A percentile compares a stretch with the other conserved stretches of the same genome.
Conservation (phyloP, 2,329 filamentous ascomycete genomes). For the Penicillium occitanis region DNA sequence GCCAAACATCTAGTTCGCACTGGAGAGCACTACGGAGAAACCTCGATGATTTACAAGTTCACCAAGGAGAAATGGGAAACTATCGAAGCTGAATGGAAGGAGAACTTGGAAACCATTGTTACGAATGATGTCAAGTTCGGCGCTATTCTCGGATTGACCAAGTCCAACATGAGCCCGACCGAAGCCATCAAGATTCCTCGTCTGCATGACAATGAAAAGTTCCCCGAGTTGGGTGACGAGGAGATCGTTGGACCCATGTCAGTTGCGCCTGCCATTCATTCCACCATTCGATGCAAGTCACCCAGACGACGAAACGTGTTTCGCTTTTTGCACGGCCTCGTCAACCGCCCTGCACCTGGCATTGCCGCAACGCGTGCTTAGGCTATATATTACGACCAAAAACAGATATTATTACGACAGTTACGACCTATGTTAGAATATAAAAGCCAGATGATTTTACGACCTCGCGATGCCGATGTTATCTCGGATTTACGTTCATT, state of each 20-base stretch:
- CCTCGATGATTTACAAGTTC: constrained; percentile 81
- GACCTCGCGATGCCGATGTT: constrained; percentile 16
- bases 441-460: constrained; percentile 6
- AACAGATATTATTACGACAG: constrained; percentile 15
- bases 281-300: constrained; percentile 41
- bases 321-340: constrained; percentile 46
- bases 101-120: constrained; percentile 65
- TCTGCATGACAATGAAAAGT: constrained; percentile 66
- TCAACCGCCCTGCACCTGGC: constrained; percentile 28
- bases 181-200: constrained; percentile 50
- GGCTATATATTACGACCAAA: not conserved
- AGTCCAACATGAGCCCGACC: constrained; percentile 47
- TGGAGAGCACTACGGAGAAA: constrained; percentile 85
- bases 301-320: constrained; percentile 46
- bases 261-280: constrained; percentile 47
- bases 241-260: constrained; percentile 93
- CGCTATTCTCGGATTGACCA: constrained; percentile 39
- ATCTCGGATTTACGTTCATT: constrained; percentile 19
- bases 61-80: constrained; percentile 88
- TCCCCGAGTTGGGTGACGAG: constrained; percentile 81
- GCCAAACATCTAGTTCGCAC: constrained; percentile 85
- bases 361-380: constrained; percentile 17
- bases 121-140: constrained; percentile 45
- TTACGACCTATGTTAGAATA: constrained; percentile 14
- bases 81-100: constrained; percentile 73